phyloP scores from a whole-genome alignment of 2,329 filamentous ascomycete genomes.

The Ophiostoma novo-ulmi region DNA sequence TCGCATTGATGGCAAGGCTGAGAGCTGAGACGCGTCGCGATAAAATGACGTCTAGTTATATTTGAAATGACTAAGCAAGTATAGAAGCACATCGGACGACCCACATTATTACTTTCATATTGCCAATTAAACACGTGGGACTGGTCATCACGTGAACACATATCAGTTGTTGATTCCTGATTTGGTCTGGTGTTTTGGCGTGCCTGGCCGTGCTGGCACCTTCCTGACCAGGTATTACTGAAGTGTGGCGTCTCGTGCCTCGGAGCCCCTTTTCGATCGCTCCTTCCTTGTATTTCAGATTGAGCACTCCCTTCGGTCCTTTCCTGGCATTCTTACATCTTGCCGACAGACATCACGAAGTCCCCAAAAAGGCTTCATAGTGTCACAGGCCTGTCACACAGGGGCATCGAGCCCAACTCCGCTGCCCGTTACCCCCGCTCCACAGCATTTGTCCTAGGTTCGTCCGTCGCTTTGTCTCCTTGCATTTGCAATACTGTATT shows the following conservation, averaged over 20 bases:
- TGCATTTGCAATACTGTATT: constrained; percentile 15
- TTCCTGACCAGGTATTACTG: constrained; percentile 5
- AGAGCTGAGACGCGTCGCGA: constrained; percentile 20
- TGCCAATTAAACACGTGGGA: background rate
- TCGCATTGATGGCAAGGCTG: constrained; percentile 11
- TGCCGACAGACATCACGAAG: constrained; percentile 17
- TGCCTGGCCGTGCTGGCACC: constrained; percentile 15
- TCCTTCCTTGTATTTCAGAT: background rate
- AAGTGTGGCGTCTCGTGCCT: background rate
- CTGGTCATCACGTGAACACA: background rate
- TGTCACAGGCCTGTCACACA: background rate
- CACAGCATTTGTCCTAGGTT: constrained; percentile 3
- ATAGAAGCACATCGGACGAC: background rate
- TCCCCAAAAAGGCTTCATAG: constrained; percentile 11
- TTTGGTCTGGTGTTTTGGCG: constrained; percentile 11
- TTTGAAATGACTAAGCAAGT: background rate
- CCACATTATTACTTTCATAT: background rate
- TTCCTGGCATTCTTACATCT: background rate
- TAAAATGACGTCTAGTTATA: background rate
- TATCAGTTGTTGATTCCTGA: constrained; percentile 1
- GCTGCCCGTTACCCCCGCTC: background rate
- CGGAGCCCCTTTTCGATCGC: background rate
- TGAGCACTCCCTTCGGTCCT: background rate
- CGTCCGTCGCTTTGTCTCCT: background rate
- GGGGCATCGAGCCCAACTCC: background rate